Conservation (phyloP, 164 flowering plant genomes). For the Cinnamomum micranthum region DNA sequence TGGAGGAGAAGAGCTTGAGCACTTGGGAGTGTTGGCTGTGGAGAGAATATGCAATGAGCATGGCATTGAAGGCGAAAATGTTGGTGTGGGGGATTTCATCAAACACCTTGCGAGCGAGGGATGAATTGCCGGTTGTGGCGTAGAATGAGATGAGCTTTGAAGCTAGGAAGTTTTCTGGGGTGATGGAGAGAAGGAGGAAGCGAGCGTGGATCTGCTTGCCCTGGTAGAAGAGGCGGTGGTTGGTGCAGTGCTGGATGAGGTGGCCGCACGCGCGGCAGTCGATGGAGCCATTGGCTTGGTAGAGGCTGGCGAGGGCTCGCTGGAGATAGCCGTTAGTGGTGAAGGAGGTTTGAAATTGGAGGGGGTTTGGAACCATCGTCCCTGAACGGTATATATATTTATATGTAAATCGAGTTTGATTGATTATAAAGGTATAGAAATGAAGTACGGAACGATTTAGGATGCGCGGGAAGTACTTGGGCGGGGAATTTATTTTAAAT, state of each 20-base stretch:
- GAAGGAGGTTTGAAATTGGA: constrained; percentile 5
- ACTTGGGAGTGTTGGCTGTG: constrained; percentile 29
- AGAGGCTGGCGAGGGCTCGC: constrained; percentile 11
- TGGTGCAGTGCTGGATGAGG: constrained; percentile 48
- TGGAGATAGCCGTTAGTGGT: constrained; percentile 10
- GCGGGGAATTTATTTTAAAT: too few species aligned
- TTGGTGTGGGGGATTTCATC: constrained; percentile 50
- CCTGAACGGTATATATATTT: too few species aligned
- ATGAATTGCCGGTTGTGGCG: constrained; percentile 28
- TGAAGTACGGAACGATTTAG: too few species aligned
- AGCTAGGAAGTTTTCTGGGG: constrained; percentile 57
- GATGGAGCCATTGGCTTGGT: constrained; percentile 3
- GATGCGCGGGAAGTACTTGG: too few species aligned
- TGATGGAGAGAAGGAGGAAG: constrained; percentile 35
- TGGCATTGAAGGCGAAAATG: constrained; percentile 57
- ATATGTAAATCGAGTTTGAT: too few species aligned
- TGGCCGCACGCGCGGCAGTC: constrained; percentile 41
- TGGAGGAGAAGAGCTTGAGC: constrained; percentile 34
- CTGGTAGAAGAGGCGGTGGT: constrained; percentile 36
- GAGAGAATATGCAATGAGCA: constrained; percentile 47
- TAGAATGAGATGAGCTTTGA: constrained; percentile 60
- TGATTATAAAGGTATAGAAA: too few species aligned
- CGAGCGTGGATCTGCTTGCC: constrained; percentile 65
- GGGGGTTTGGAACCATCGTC: constrained; percentile 6
- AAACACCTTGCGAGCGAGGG: constrained; percentile 52